These are phyloP conservation scores for Botrytis porri DNA, from an alignment of 2,329 filamentous ascomycete genomes.

Conservation along the genomic window DNA sequence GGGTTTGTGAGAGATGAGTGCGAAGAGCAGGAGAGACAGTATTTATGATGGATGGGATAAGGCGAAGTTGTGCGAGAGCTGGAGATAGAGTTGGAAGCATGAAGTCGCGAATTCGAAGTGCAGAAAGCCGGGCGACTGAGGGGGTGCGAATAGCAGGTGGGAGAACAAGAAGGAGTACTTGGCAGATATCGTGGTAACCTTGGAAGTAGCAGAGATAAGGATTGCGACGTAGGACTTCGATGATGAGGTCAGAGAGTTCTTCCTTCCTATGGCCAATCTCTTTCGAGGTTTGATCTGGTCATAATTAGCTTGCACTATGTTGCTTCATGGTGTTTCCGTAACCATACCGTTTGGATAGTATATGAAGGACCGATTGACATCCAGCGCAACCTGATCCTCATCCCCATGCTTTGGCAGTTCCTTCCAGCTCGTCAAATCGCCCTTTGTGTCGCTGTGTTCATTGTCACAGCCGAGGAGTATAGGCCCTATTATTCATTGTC, in stretches of 20 bases:
- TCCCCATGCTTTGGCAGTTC: conserved; percentile 74
- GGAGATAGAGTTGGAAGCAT: conserved; percentile 88
- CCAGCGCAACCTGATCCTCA: conserved; percentile 86
- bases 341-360: conserved; percentile 81
- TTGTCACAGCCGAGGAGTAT: conserved; percentile 49
- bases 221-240: conserved; percentile 72
- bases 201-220: conserved; percentile 94
- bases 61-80: conserved; percentile 77
- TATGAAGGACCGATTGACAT: conserved; percentile 94
- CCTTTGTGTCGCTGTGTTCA: conserved; percentile 24
- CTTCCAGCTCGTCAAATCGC: conserved; percentile 34
- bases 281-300: conserved; percentile 63
- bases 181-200: conserved; percentile 97
- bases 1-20: conserved; percentile 69
- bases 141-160: conserved; percentile 57
- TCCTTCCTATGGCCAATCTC: conserved; percentile 69
- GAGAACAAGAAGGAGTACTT: conserved; percentile 87
- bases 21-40: conserved; percentile 69
- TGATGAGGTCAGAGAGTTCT: conserved; percentile 78
- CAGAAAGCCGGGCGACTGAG: conserved; percentile 76
- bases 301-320: conserved; percentile 28
- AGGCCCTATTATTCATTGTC: conserved; percentile 53
- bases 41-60: conserved; percentile 79
- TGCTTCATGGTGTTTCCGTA: conserved; percentile 19
- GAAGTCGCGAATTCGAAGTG: conserved; percentile 91